Conservation (phyloP, 2,329 filamentous ascomycete genomes). For the Aspergillus pseudonomiae region DNA sequence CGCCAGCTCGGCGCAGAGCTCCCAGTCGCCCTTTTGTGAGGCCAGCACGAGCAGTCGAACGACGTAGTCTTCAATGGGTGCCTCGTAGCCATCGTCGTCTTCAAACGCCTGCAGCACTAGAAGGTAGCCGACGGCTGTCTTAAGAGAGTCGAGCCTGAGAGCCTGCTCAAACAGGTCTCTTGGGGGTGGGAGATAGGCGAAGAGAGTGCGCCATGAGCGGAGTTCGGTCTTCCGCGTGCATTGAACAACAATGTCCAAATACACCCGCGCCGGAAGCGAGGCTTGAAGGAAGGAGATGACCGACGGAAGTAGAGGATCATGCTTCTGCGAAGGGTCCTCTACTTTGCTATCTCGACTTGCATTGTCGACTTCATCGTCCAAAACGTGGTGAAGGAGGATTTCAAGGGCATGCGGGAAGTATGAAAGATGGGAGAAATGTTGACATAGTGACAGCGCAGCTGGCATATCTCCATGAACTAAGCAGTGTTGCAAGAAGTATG, state of each 20-base stretch:
- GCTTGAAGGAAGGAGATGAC: conserved; percentile 68
- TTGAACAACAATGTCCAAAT: conserved; percentile 93
- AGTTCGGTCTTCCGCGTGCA: conserved; percentile 97
- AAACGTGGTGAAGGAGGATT: conserved; percentile 85
- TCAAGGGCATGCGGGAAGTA: conserved; percentile 95
- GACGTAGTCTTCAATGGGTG: conserved; percentile 59
- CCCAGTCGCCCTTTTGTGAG: conserved; percentile 86
- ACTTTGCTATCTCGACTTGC: conserved; percentile 33
- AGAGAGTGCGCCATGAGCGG: conserved; percentile 91
- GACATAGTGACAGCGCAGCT: conserved; percentile 78
- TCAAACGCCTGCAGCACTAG: conserved; percentile 84
- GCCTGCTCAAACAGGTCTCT: conserved; percentile 93
- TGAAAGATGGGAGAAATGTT: conserved; percentile 81
- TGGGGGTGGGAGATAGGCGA: conserved; percentile 85
- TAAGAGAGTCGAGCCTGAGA: conserved; percentile 78
- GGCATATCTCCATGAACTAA: conserved; percentile 75
- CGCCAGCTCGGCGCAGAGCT: conserved; percentile 90
- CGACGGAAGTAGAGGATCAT: conserved; percentile 45
- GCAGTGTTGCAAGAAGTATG: conserved; percentile 80
- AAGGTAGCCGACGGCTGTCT: conserved; percentile 96
- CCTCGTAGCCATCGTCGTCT: conserved; percentile 54
- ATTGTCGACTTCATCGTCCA: conserved; percentile 91
- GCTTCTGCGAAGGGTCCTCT: conserved; percentile 28
- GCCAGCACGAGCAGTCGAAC: conserved; percentile 80
- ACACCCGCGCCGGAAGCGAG: conserved; percentile 69